Base-by-base conservation (phyloP, 208 protist species). In the Leishmania aethiopica region DNA sequence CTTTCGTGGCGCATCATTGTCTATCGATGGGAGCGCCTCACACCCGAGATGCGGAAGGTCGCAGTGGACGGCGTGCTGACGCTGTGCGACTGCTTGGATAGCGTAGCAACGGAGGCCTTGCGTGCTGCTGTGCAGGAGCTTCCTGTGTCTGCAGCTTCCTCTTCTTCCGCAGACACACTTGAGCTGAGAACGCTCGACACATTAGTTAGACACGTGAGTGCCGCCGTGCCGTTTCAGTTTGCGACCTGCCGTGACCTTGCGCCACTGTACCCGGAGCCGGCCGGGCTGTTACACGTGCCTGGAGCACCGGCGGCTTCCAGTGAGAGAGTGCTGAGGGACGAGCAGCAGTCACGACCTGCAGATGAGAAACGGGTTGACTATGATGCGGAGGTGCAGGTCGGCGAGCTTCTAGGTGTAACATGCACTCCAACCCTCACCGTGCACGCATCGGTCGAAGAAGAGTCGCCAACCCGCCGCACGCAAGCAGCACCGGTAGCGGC, bases 1-100 rank as follows among this genome's bases (percentile, higher is more conserved):
- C 86, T 90, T 69, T 92, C 90, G 28, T 82, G 91, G 49, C 81
- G 88, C 60, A 93, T 87, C 45, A 80, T 95, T 49, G 47, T 86
- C 22, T 60, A 85, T 15, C 77, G 81, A 17, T 95, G 89, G 89
- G 78, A 62, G 11, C 82, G 82, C n/a, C 77, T 95, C 51, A 51
- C 25, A 35, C 62, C 66, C 28, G 78, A 85, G 6, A 81, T 77
- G 82, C 74, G 82, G 51, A 47, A 82, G 60, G 51, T 80, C 4
- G 78, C 80, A 0, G 70, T 91, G 51, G 66, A 81, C 17, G 78
- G 74, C 11, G 71, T 81, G 53, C 55, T 76, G 47, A 70, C 60
- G 19, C 57, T 89, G 64, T 86, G 82, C 79, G 55, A 0, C 55
- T 70, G 13, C 49, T 51, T 89, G 25, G 69, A 73, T 0, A 75